phyloP scores from a whole-genome alignment of 2,329 filamentous ascomycete genomes.

The Aspergillus chevalieri region DNA sequence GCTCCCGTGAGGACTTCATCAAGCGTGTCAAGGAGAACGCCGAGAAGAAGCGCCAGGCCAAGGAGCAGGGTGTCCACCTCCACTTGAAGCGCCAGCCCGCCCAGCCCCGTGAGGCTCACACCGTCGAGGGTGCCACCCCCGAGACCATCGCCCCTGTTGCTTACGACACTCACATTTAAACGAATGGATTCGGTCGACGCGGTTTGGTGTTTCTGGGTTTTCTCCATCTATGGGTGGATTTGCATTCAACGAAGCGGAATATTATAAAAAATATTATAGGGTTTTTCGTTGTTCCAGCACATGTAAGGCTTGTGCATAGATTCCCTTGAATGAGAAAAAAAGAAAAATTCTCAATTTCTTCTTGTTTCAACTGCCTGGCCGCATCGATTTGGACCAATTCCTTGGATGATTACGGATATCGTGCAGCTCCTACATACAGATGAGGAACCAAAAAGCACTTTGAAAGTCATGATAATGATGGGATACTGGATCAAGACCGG shows the following conservation, averaged over 20 bases:
- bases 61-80: conserved; percentile 78
- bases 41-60: conserved; percentile 84
- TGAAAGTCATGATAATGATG: too few species aligned
- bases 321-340: conserved; percentile 39
- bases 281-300: conserved; percentile 31
- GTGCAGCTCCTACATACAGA: background rate
- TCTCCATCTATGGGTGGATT: conserved; percentile 28
- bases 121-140: conserved; percentile 76
- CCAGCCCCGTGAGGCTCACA: conserved; percentile 72
- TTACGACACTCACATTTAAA: conserved; percentile 98
- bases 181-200: conserved; percentile 29
- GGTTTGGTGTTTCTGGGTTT: conserved; percentile 35
- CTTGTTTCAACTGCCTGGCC: conserved; percentile 1
- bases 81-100: conserved; percentile 87
- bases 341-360: conserved; percentile 30
- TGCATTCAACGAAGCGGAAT: conserved; percentile 33
- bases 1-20: conserved; percentile 95
- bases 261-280: conserved; percentile 19
- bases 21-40: conserved; percentile 95
- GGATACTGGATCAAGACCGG: too few species aligned
- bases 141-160: conserved; percentile 87
- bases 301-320: conserved; percentile 37
- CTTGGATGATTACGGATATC: background rate
- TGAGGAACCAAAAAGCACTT: too few species aligned
- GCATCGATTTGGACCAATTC: background rate